Base-by-base conservation (phyloP, 139 green algal species). In the Haematococcus lacustris region DNA sequence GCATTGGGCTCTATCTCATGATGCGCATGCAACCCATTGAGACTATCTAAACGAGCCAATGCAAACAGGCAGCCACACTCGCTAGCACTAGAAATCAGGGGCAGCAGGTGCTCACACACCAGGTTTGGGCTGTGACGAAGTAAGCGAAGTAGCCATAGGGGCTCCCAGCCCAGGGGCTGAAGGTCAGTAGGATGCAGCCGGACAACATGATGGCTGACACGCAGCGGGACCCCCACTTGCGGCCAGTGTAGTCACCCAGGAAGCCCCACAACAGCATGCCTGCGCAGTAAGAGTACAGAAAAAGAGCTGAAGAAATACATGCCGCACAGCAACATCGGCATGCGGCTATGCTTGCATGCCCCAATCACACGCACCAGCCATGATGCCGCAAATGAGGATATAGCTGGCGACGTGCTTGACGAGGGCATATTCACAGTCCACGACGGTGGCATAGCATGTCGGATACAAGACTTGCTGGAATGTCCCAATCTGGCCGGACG, bases 181-280 rank as follows among this genome's bases (percentile, higher is more conserved):
- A 80, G 13, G 78, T 83, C 38, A 93, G 77, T 41, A 93, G 64
- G 63, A 91, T 85, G 47, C 68, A 74, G 35, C 87, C 85, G n/a
- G 82, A 66, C 23, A 90, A 30, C 88, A 93, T 93, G 76, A 93
- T 80, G 69, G 65, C 68, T 2, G 82, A 80, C 23, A 78, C 85
- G 21, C 76, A 66, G 41, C 86, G 78, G 30, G 80, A 89, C 33
- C 88, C 88, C 78, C 76, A 88, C 70, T 88, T 87, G 65, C 88
- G 80, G 26, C 88, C 88, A 26, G 90, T 85, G 30, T 71, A 50
- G 73, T 93, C 86, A 1, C 74, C 84, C 23, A 88, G 51, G 34
- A 75, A 82, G 4, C 84, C 82, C 32, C 88, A 74, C 40, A 79
- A 7, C 2, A 85, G 57, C 79, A 85, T 85, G 35, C 79, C 77